Evolutionary conservation across 129 eudicot genomes (phyloP).

Genomic region (Logfia minima): DNA sequence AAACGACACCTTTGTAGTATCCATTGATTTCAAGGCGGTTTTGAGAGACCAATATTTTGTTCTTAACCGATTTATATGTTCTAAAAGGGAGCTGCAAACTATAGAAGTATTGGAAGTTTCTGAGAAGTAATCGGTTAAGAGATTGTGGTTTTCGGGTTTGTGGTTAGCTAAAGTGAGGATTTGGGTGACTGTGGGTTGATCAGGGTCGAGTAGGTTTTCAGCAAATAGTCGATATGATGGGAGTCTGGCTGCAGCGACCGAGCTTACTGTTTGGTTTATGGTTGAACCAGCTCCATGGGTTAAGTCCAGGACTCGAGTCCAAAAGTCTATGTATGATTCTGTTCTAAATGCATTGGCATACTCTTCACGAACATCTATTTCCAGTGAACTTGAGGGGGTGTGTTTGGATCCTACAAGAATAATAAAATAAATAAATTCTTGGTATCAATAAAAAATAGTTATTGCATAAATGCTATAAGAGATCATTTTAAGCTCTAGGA

Average conservation of each 20-base stretch:
- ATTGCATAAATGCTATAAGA: neutral
- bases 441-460: neutral
- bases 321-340: conserved; percentile 73
- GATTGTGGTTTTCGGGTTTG: conserved; percentile 41
- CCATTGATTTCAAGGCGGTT: conserved; percentile 34
- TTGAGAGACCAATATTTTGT: conserved; percentile 46
- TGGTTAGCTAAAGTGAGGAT: conserved; percentile 40
- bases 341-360: conserved; percentile 93
- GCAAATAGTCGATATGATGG: conserved; percentile 83
- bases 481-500: neutral
- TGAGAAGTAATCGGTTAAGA: conserved; percentile 53
- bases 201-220: conserved; percentile 79
- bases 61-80: conserved; percentile 59
- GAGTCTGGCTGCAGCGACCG: conserved; percentile 72
- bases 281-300: conserved; percentile 32
- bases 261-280: conserved; percentile 42
- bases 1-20: conserved; percentile 10
- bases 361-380: conserved; percentile 81
- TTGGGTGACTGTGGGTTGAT: conserved; percentile 59
- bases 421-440: neutral
- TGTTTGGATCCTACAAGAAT: conserved; percentile 25
- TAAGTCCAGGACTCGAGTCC: conserved; percentile 67
- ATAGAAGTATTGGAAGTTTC: conserved; percentile 67
- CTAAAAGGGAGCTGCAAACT: conserved; percentile 57
- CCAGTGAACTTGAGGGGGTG: conserved; percentile 27